Percentiles rank a stretch among this genome's conserved stretches.
Conservation (phyloP, 257 asterid species). For the Nicotiana tabacum region DNA sequence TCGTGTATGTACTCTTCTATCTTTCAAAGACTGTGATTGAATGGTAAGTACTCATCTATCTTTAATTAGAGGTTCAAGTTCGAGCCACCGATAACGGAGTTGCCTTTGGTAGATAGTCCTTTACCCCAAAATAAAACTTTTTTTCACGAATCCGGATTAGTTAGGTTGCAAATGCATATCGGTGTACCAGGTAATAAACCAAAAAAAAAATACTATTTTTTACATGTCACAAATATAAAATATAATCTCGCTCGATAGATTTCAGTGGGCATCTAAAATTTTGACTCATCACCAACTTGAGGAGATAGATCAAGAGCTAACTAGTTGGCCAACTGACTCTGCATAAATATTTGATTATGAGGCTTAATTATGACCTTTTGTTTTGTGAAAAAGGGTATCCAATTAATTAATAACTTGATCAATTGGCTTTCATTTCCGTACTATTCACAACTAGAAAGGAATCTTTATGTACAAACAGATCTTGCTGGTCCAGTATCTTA, state of each 20-base stretch:
- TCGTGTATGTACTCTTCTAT: too few relatives aligned
- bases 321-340: constrained; percentile 4
- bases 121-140: too few relatives aligned
- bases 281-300: not conserved
- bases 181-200: too few relatives aligned
- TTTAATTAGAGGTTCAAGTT: too few relatives aligned
- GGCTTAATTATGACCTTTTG: not conserved
- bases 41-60: too few relatives aligned
- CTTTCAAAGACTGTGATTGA: too few relatives aligned
- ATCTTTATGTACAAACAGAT: not conserved
- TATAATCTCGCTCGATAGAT: not conserved
- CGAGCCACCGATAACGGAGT: too few relatives aligned
- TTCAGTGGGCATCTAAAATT: not conserved
- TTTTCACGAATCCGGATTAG: too few relatives aligned
- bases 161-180: too few relatives aligned
- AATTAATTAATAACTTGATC: constrained; percentile 26
- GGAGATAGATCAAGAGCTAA: not conserved
- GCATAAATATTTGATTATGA: constrained; percentile 10
- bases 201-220: too few relatives aligned
- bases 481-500: not conserved
- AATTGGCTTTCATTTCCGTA: constrained; percentile 19
- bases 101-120: too few relatives aligned
- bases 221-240: not conserved
- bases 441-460: constrained; percentile 11
- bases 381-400: not conserved